Base-by-base conservation (phyloP, 1,284 basidiomycete species). In the Ganoderma boninense region DNA sequence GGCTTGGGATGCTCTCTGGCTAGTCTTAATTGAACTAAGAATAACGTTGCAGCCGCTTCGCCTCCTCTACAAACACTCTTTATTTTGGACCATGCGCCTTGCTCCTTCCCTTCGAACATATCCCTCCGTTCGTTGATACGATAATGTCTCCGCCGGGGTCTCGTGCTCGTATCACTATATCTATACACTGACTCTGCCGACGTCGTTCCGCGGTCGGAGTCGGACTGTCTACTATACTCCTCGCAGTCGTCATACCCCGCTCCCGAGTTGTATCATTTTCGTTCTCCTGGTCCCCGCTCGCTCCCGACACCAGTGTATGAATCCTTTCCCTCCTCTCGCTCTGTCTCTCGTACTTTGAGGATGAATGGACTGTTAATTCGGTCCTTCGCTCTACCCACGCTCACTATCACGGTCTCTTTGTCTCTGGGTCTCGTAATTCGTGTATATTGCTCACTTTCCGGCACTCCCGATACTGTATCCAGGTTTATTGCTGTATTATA, bases 401-500 rank as follows among this genome's bases (percentile, higher is more conserved):
- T 74, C 73, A 11, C 54, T 74, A 64, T 49, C 57, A 42, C 57
- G 38, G 43, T 62, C 59, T 59, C 52, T 18, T 18, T 14, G 54
- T 69, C 62, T 63, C 54, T 62, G 49, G 49, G 29, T 70, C 29
- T 44, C 57, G 61, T 66, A 64, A 68, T 71, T 71, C 59, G 68
- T 74, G 73, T 74, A 74, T 72, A 74, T 74, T 69, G 66, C 40
- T 65, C 69, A 26, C 49, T 46, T 43, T 62, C 62, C 52, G 29
- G 43, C 46, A 65, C 66, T 65, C 32, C 65, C 56, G 65, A 60
- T 71, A 74, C 69, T 74, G 71, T 72, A 74, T 70, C 65, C 69
- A 68, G 71, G 67, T 72, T 72, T 69, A 74, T 65, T 71, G 65
- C 69, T 74, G 73, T 74, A 74, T 74, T 64, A 63, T 72, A 74